Evolutionary conservation across 1,284 basidiomycete species (phyloP).

Genomic region (Fomitopsis palustris): DNA sequence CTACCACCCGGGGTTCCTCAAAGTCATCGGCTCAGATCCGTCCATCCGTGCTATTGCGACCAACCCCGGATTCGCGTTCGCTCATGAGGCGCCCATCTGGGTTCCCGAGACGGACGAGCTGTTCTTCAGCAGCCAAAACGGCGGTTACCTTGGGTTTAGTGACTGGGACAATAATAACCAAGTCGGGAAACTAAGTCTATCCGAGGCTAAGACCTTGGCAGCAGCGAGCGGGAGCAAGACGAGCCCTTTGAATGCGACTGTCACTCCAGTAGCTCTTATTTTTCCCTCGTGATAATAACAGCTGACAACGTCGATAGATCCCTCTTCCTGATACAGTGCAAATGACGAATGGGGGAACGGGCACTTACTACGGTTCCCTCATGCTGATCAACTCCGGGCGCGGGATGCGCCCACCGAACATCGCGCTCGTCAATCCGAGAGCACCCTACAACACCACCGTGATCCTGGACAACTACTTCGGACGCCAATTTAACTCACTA

Average conservation of each 20-base stretch:
- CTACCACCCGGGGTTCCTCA: slow-evolving; percentile 58
- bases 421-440: slow-evolving; percentile 63
- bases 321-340: slow-evolving; percentile 45
- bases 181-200: slow-evolving; percentile 35
- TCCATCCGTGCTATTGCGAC: slow-evolving; percentile 56
- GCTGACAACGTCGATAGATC: slow-evolving; percentile 30
- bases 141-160: slow-evolving; percentile 38
- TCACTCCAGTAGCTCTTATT: slow-evolving; percentile 42
- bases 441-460: slow-evolving; percentile 42
- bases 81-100: slow-evolving; percentile 74
- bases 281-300: background rate
- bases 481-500: slow-evolving; percentile 78
- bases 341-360: slow-evolving; percentile 78
- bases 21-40: slow-evolving; percentile 55
- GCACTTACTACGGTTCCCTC: slow-evolving; percentile 60
- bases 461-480: slow-evolving; percentile 44
- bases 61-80: slow-evolving; percentile 59
- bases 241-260: slow-evolving; percentile 49
- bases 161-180: slow-evolving; percentile 43
- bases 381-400: slow-evolving; percentile 69
- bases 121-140: slow-evolving; percentile 46
- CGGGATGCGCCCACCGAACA: slow-evolving; percentile 55
- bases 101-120: slow-evolving; percentile 56
- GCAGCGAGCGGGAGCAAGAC: slow-evolving; percentile 24
- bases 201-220: slow-evolving; percentile 29